Conservation (phyloP, 129 eudicot species). For the Rutidosis leptorrhynchoides region DNA sequence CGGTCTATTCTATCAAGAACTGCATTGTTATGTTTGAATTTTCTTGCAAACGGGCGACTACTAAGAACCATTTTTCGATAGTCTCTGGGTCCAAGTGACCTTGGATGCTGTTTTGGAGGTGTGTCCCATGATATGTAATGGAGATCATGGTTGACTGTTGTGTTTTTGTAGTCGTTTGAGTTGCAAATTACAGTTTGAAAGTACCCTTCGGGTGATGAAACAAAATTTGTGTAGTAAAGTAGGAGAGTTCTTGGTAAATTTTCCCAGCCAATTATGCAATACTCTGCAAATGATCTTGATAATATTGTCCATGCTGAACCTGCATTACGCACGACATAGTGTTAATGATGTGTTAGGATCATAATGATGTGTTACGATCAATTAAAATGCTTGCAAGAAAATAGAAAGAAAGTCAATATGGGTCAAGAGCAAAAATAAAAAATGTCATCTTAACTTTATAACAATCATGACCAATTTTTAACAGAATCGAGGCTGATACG, state of each 20-base stretch:
- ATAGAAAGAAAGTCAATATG: background rate
- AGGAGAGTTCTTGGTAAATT: constrained; percentile 90
- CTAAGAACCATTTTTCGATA: constrained; percentile 71
- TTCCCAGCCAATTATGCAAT: constrained; percentile 77
- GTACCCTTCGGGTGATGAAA: constrained; percentile 91
- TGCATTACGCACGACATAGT: constrained; percentile 21
- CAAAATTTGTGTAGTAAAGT: constrained; percentile 92
- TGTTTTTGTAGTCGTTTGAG: constrained; percentile 71
- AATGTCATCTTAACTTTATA: background rate
- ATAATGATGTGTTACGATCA: background rate
- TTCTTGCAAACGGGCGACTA: constrained; percentile 84
- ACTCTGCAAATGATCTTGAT: constrained; percentile 86
- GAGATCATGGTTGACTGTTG: constrained; percentile 81
- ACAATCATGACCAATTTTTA: background rate
- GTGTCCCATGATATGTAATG: constrained; percentile 96
- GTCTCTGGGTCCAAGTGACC: constrained; percentile 70
- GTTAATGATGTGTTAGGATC: background rate
- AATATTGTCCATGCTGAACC: constrained; percentile 96
- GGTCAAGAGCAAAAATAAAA: background rate
- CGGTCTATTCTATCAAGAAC: constrained; percentile 80
- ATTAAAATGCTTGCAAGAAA: background rate
- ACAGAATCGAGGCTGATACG: background rate
- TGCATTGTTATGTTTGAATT: constrained; percentile 68
- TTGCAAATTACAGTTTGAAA: constrained; percentile 89
- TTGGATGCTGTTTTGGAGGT: constrained; percentile 94